Conservation (phyloP, 495 filamentous ascomycete species). For the Achaetomiella virescens region DNA sequence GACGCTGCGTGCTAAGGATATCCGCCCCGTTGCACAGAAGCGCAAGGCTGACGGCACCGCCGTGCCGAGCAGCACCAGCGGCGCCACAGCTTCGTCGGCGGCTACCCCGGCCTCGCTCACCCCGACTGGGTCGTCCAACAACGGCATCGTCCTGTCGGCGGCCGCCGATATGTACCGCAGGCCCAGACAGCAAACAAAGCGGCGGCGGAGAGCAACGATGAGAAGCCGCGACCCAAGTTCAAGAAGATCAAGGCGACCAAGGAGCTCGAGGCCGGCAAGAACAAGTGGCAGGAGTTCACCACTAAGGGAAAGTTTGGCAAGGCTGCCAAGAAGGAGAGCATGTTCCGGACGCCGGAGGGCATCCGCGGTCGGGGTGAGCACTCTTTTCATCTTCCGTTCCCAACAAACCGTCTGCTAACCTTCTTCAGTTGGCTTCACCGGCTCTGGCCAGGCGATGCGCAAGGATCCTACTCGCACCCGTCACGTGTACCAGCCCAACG, state of each 20-base stretch:
- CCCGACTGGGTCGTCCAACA: slow-evolving; percentile 22
- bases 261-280: slow-evolving; percentile 83
- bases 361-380: slow-evolving; percentile 73
- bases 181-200: slow-evolving; percentile 51
- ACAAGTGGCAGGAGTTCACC: slow-evolving; percentile 89
- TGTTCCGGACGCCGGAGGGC: slow-evolving; percentile 90
- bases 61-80: slow-evolving; percentile 41
- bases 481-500: slow-evolving; percentile 78
- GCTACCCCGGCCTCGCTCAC: slow-evolving; percentile 16
- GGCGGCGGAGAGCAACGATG: slow-evolving; percentile 38
- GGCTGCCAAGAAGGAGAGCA: slow-evolving; percentile 80
- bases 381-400: neutral
- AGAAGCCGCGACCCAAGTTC: slow-evolving; percentile 39
- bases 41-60: slow-evolving; percentile 83
- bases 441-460: slow-evolving; percentile 89
- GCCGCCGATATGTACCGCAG: slow-evolving; percentile 76
- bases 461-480: slow-evolving; percentile 78
- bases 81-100: slow-evolving; percentile 36
- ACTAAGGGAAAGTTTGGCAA: slow-evolving; percentile 73
- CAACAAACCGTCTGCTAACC: slow-evolving; percentile 29
- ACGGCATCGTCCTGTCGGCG: slow-evolving; percentile 72
- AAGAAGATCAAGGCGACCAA: slow-evolving; percentile 87
- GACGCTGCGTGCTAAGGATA: slow-evolving; percentile 75
- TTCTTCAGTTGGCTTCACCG: slow-evolving; percentile 80
- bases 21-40: slow-evolving; percentile 78